A percentile compares a stretch with the other conserved stretches of the same genome.
Evolutionary conservation across 1,284 basidiomycete genomes (phyloP).

Genomic region (Moniliella sp.): DNA sequence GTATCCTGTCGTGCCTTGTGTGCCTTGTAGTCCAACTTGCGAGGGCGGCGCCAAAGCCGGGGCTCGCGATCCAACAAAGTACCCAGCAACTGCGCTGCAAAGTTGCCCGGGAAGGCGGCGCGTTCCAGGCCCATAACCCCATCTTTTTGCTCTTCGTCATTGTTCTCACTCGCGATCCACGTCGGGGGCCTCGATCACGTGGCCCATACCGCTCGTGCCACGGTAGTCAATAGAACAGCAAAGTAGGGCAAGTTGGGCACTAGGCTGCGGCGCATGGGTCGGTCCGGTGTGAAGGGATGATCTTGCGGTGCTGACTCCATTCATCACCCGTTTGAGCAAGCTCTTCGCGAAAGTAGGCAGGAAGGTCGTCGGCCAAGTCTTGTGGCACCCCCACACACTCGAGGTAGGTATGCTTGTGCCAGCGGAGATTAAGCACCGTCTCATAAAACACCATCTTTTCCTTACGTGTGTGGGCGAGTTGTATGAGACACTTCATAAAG

Average conservation of each 20-base stretch:
- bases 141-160: too few relatives aligned
- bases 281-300: constrained; percentile 57
- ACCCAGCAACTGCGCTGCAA: constrained; percentile 82
- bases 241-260: constrained; percentile 92
- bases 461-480: constrained; percentile 61
- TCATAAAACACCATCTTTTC: constrained; percentile 82
- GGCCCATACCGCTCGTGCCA: constrained; percentile 60
- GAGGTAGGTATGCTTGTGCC: constrained; percentile 76
- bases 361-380: constrained; percentile 59
- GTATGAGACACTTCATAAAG: constrained; percentile 95
- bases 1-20: constrained; percentile 49
- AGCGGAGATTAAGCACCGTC: constrained; percentile 61
- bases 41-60: constrained; percentile 59
- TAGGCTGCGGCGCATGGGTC: constrained; percentile 37
- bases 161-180: too few relatives aligned
- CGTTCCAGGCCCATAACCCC: constrained; percentile 1
- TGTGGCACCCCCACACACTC: constrained; percentile 72
- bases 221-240: constrained; percentile 94
- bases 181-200: constrained; percentile 39
- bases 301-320: constrained; percentile 89
- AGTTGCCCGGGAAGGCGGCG: constrained; percentile 42
- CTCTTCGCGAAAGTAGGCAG: constrained; percentile 85
- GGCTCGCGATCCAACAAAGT: constrained; percentile 71
- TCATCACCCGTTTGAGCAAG: constrained; percentile 74
- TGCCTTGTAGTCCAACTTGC: constrained; percentile 44